A percentile compares a stretch with the other conserved stretches of the same genome.
Evolutionary conservation across 2,329 filamentous ascomycete species (phyloP).

Genomic region (Conoideocrella luteorostrata): DNA sequence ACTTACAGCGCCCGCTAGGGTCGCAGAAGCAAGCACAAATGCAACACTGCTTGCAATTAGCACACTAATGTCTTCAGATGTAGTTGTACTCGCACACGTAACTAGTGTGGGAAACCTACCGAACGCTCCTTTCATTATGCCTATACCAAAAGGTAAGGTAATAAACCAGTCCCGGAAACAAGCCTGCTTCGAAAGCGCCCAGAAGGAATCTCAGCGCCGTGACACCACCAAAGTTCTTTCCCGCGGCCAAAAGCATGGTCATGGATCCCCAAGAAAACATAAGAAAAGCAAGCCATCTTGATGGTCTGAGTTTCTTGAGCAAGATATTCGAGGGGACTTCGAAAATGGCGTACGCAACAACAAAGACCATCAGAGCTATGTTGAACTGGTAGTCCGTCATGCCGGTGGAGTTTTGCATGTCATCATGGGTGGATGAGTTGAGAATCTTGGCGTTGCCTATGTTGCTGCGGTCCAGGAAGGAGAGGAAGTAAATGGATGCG

Average conservation of each 20-base stretch:
- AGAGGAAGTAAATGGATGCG: conserved; percentile 59
- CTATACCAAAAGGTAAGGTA: conserved; percentile 73
- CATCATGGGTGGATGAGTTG: conserved; percentile 52
- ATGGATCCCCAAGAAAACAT: conserved; percentile 62
- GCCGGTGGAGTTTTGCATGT: conserved; percentile 54
- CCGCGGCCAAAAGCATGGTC: conserved; percentile 60
- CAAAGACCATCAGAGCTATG: conserved; percentile 52
- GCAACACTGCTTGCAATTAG: conserved; percentile 55
- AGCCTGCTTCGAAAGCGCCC: conserved; percentile 57
- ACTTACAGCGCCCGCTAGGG: conserved; percentile 57
- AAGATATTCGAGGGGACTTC: conserved; percentile 62
- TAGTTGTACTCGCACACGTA: background rate
- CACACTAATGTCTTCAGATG: background rate
- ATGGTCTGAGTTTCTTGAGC: conserved; percentile 57
- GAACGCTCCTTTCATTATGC: conserved; percentile 62
- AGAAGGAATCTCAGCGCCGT: conserved; percentile 62
- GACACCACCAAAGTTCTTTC: conserved; percentile 55
- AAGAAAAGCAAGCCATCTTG: conserved; percentile 59
- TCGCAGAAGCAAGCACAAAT: conserved; percentile 62
- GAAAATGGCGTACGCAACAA: conserved; percentile 53
- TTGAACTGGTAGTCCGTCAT: conserved; percentile 59
- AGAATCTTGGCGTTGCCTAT: conserved; percentile 64
- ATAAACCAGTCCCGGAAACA: conserved; percentile 54
- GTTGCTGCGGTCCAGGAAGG: conserved; percentile 62
- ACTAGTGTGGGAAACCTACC: no score